phyloP scores from a whole-genome alignment of 352 stramenopile species.

The Globisporangium alternatum region DNA sequence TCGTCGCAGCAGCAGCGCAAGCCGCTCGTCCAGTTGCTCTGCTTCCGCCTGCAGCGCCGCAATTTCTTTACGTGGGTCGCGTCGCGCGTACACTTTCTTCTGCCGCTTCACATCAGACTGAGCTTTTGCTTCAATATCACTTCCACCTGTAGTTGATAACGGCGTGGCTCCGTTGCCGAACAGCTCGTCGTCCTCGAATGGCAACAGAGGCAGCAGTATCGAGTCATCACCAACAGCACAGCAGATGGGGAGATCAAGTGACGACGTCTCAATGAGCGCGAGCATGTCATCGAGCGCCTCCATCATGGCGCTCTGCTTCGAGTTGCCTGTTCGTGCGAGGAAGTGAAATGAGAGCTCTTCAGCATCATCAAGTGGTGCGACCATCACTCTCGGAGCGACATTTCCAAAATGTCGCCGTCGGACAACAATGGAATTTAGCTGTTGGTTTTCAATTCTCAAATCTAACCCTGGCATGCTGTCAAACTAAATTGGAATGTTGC shows the following conservation, averaged over 20 bases:
- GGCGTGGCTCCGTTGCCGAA: background rate
- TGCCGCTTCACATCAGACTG: background rate
- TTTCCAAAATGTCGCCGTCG: background rate
- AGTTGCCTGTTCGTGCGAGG: no score
- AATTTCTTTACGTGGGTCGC: slow-evolving; percentile 1
- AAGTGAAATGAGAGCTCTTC: no score
- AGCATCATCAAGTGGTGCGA: background rate
- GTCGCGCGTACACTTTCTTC: slow-evolving; percentile 1
- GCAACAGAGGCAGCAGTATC: background rate
- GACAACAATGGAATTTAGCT: background rate
- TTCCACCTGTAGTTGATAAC: background rate
- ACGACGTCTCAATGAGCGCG: background rate
- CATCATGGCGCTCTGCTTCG: background rate
- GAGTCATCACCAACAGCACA: background rate
- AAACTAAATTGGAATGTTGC: no score
- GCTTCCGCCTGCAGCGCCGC: background rate
- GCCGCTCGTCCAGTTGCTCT: background rate
- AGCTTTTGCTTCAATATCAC: background rate
- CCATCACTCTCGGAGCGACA: background rate
- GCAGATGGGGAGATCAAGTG: background rate
- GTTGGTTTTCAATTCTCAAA: no score
- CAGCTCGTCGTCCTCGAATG: background rate
- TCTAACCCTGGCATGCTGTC: no score
- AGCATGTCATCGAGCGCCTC: background rate
- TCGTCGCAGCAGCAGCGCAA: background rate